Base-by-base conservation (phyloP, 75 land plant species). In the Picea glauca region DNA sequence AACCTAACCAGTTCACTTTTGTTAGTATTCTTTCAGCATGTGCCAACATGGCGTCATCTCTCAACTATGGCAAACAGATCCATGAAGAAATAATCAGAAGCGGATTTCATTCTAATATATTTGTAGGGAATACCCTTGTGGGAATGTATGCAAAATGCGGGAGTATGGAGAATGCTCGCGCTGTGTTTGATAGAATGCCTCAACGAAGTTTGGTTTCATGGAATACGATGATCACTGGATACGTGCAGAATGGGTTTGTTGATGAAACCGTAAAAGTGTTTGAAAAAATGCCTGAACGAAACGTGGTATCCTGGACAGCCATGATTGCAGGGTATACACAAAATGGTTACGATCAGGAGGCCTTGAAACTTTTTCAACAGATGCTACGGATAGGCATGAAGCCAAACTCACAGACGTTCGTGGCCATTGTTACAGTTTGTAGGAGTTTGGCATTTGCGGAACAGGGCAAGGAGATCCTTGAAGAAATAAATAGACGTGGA, bases 21-120 rank as follows among this genome's bases (percentile, higher is more conserved):
- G 83, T 87, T 14, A 87, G 88, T 63, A 80, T 90, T 31, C 78
- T 90, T 30, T 83, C 88, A 60, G 91, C 87, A 23, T 90, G 88
- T 75, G 87, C 88, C 8, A 46, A 5, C 50, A 5, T 46, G 46
- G 4, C 46, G 5, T 43, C 5, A 4, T 43, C 46, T 43, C 46
- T 43, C 46, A 43, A 43, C 46, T 4, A 43, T 46, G 50, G 50
- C 50, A 46, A 46, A 6, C 7, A 46, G 8, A 46, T 46, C 50
- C 50, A 46, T 46, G 1, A 0, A 5, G 50, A 46, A 46, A 46
- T 46, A 46, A 46, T 46, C 50, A 46, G 50, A 0, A 6, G 50
- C 12, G 90, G 87, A 74, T 81, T 85, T 31, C 40, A 40, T 2
- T 80, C 83, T 13, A 81, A 85, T 72, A 38, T 83, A 79, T 80